A percentile compares a stretch with the other conserved stretches of the same genome.
These are phyloP conservation scores for Globisporangium cylindrosporum DNA, from an alignment of 352 stramenopile species.

Conservation along the genomic window DNA sequence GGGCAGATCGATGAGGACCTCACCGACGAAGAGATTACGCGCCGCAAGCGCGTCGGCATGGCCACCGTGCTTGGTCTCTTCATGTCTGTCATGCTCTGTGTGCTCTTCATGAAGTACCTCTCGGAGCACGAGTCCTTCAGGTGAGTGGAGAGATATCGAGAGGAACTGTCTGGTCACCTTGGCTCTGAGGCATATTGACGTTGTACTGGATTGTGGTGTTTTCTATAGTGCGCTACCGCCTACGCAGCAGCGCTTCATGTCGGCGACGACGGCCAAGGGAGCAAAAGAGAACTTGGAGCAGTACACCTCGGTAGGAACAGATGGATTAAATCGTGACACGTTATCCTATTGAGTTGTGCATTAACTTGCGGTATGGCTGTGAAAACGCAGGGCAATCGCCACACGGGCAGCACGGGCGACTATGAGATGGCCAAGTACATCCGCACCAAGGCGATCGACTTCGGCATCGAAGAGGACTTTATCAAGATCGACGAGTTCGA, in stretches of 20 bases:
- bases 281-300: slow-evolving; percentile 71
- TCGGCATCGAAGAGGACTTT: slow-evolving; percentile 66
- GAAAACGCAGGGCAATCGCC: slow-evolving; percentile 36
- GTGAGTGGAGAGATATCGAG: slow-evolving; percentile 20
- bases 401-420: slow-evolving; percentile 63
- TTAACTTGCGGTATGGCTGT: background rate
- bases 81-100: slow-evolving; percentile 58
- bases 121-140: slow-evolving; percentile 70
- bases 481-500: slow-evolving; percentile 86
- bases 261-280: slow-evolving; percentile 56
- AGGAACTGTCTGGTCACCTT: background rate
- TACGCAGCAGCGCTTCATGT: slow-evolving; percentile 79
- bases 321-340: background rate
- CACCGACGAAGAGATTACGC: slow-evolving; percentile 47
- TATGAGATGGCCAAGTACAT: slow-evolving; percentile 81
- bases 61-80: slow-evolving; percentile 54
- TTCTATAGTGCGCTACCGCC: slow-evolving; percentile 52
- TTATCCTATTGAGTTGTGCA: background rate
- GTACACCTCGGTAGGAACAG: slow-evolving; percentile 48
- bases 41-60: slow-evolving; percentile 55
- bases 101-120: slow-evolving; percentile 60
- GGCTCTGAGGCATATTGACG: background rate
- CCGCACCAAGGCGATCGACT: slow-evolving; percentile 60
- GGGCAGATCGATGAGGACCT: slow-evolving; percentile 37
- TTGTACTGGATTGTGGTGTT: background rate